Evolutionary conservation across 169 alveolate species (phyloP).

Genomic region (Plasmodium gonderi): DNA sequence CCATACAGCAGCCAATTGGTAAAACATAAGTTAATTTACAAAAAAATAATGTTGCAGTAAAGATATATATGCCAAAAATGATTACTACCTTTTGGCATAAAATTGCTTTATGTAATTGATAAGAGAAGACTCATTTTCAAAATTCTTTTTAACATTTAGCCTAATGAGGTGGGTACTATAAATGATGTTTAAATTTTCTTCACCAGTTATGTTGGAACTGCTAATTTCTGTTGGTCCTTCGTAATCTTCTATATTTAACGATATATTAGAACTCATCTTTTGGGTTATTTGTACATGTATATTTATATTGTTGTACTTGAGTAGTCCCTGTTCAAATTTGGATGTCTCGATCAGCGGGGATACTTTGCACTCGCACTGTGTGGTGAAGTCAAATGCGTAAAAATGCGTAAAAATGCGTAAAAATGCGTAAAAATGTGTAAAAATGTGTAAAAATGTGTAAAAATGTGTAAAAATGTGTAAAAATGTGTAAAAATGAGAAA

Average conservation of each 20-base stretch:
- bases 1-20: no score
- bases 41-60: no score
- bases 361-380: constrained; percentile 65
- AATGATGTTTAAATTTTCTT: constrained; percentile 25
- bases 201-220: background rate
- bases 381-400: background rate
- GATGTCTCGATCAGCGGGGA: constrained; percentile 56
- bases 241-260: constrained; percentile 1
- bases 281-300: constrained; percentile 69
- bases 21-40: no score
- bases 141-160: constrained; percentile 59
- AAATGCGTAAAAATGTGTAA: no score
- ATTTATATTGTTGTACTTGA: constrained; percentile 37
- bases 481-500: no score
- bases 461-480: no score
- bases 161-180: constrained; percentile 40
- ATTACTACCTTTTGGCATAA: constrained; percentile 9
- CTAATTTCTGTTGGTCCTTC: constrained; percentile 23
- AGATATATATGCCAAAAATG: no score
- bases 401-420: no score
- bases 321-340: constrained; percentile 49
- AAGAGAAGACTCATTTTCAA: constrained; percentile 50
- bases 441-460: no score
- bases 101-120: constrained; percentile 63
- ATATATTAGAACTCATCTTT: constrained; percentile 19